A percentile compares a stretch with the other conserved stretches of the same genome.
Evolutionary conservation across 129 eudicot genomes (phyloP).

Genomic region (Saposhnikovia divaricata): DNA sequence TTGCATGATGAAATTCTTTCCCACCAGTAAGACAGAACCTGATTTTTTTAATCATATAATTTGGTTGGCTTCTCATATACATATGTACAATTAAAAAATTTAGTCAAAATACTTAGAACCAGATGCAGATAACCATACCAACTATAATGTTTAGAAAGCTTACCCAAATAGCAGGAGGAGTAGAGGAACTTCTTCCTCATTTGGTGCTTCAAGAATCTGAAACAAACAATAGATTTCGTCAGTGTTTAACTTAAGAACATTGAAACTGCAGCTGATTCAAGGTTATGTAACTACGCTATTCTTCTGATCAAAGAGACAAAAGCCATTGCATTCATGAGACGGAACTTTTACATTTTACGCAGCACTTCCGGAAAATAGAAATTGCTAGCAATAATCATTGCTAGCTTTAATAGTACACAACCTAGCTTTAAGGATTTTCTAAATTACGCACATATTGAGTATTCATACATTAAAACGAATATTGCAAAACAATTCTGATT

Average conservation of each 20-base stretch:
- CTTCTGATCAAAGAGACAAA: neutral
- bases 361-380: neutral
- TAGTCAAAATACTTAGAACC: neutral
- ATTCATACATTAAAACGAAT: neutral
- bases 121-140: neutral
- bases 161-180: constrained; percentile 77
- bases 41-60: constrained; percentile 12
- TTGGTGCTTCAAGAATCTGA: constrained; percentile 93
- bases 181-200: constrained; percentile 86
- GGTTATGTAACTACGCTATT: neutral
- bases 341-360: neutral
- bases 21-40: constrained; percentile 96
- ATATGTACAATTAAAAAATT: neutral
- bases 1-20: constrained; percentile 88
- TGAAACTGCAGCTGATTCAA: neutral
- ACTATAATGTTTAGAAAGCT: constrained; percentile 17
- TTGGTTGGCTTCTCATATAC: neutral
- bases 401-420: neutral
- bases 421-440: neutral
- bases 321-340: neutral
- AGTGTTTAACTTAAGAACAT: constrained; percentile 11
- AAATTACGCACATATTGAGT: neutral
- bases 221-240: constrained; percentile 16
- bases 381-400: neutral
- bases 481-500: neutral